A percentile compares a stretch with the other conserved stretches of the same genome.
phyloP scores from a whole-genome alignment of 345 rosid species.

The Hibiscus mutabilis region DNA sequence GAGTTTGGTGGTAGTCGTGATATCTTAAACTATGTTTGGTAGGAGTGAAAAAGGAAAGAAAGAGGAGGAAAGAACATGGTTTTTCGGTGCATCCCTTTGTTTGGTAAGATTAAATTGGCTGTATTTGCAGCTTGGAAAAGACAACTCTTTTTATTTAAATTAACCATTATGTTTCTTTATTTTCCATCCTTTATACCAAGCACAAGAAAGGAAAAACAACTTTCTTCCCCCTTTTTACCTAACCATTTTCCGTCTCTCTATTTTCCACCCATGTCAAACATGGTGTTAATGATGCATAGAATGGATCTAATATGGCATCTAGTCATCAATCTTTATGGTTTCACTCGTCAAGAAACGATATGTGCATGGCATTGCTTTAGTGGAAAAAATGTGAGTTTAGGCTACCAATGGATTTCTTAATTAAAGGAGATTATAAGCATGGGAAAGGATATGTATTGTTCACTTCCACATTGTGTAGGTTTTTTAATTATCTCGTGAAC shows the following conservation, averaged over 20 bases:
- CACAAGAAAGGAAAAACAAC: neutral
- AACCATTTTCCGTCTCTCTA: neutral
- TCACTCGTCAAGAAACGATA: neutral
- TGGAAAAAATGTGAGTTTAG: neutral
- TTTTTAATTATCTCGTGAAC: neutral
- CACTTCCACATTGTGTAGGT: neutral
- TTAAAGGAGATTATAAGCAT: neutral
- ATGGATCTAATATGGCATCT: neutral
- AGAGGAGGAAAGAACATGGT: neutral
- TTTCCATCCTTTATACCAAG: neutral
- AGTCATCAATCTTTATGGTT: neutral
- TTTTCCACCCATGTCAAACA: neutral
- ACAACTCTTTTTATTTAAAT: neutral
- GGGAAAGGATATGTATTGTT: neutral
- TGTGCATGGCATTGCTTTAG: conserved; percentile 2
- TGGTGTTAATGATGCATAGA: neutral
- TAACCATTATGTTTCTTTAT: neutral
- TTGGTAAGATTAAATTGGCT: neutral
- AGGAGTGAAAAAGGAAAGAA: neutral
- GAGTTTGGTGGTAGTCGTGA: neutral
- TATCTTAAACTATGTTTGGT: neutral
- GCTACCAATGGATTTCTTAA: conserved; percentile 3
- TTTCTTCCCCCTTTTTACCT: neutral
- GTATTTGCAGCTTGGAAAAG: neutral
- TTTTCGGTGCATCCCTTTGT: neutral